Conservation (phyloP, 2,329 filamentous ascomycete species). For the Talaromyces islandicus region DNA sequence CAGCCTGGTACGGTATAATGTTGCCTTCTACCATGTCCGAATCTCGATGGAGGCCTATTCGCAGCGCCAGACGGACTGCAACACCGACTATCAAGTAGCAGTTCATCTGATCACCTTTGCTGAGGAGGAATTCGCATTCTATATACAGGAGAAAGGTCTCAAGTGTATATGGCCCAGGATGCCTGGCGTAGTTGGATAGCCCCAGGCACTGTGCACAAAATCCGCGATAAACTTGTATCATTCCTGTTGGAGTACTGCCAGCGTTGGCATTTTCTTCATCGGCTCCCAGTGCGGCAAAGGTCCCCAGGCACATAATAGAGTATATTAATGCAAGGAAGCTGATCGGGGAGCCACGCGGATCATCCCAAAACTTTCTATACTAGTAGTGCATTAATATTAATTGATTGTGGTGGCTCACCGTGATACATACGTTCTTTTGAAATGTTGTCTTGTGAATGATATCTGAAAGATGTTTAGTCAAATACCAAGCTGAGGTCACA, state of each 20-base stretch:
- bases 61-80: slow-evolving; percentile 2
- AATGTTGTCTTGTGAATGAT: slow-evolving; percentile 4
- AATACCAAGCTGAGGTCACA: too few species aligned
- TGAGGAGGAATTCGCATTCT: slow-evolving; percentile 3
- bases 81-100: slow-evolving; percentile 4
- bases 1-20: slow-evolving; percentile 1
- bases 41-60: slow-evolving; percentile 6
- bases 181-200: slow-evolving; percentile 2
- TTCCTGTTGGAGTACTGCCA: neutral
- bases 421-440: slow-evolving; percentile 2
- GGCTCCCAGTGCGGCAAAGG: neutral
- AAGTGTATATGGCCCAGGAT: neutral
- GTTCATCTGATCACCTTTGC: slow-evolving; percentile 1
- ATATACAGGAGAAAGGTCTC: slow-evolving; percentile 5
- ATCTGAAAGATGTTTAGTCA: neutral
- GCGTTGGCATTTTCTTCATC: neutral
- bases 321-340: slow-evolving; percentile 2
- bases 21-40: neutral
- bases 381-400: neutral
- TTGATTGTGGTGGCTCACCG: neutral
- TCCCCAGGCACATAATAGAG: slow-evolving; percentile 1
- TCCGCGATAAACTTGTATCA: neutral
- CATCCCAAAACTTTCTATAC: slow-evolving; percentile 1
- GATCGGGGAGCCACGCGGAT: neutral
- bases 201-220: slow-evolving; percentile 2